These are phyloP conservation scores for Pyrenochaeta sp. DNA, from an alignment of 2,329 filamentous ascomycete genomes.

Conservation along the genomic window DNA sequence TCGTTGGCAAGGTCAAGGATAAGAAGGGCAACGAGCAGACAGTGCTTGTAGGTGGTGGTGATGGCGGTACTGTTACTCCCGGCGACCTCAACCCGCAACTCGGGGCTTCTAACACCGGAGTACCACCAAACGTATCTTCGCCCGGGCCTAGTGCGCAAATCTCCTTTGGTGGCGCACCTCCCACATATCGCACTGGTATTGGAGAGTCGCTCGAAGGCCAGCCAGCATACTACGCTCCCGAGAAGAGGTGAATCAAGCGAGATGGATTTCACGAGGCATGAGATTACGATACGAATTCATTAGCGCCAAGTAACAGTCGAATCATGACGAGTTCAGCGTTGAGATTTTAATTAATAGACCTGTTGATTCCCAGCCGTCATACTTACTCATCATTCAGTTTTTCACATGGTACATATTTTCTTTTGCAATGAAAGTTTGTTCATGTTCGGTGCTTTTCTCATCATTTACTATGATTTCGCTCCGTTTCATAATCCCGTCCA, in stretches of 20 bases:
- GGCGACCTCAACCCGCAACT: slow-evolving; percentile 44
- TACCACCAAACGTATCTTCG: slow-evolving; percentile 33
- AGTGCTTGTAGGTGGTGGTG: slow-evolving; percentile 74
- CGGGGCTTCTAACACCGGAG: slow-evolving; percentile 37
- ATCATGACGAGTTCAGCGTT: background rate
- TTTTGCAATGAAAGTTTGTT: background rate
- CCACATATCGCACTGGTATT: slow-evolving; percentile 43
- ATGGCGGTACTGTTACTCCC: slow-evolving; percentile 56
- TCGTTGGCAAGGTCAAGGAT: slow-evolving; percentile 80
- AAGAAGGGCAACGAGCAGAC: slow-evolving; percentile 70
- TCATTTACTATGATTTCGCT: too few species aligned
- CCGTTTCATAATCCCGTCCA: too few species aligned
- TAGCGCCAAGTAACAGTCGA: background rate
- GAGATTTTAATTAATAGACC: background rate
- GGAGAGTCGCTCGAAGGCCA: slow-evolving; percentile 48
- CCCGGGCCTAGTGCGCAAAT: slow-evolving; percentile 38
- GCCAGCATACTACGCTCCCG: slow-evolving; percentile 42
- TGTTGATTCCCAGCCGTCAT: background rate
- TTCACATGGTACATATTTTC: background rate
- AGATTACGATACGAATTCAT: slow-evolving; percentile 20
- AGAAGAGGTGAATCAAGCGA: slow-evolving; percentile 35
- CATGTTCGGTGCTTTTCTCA: too few species aligned
- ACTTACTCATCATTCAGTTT: background rate
- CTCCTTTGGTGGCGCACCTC: slow-evolving; percentile 46
- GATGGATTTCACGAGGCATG: slow-evolving; percentile 25